Evolutionary conservation across 345 rosid genomes (phyloP), one percentile per base, ranked within the genome.

Genomic region (Acer campestre): DNA sequence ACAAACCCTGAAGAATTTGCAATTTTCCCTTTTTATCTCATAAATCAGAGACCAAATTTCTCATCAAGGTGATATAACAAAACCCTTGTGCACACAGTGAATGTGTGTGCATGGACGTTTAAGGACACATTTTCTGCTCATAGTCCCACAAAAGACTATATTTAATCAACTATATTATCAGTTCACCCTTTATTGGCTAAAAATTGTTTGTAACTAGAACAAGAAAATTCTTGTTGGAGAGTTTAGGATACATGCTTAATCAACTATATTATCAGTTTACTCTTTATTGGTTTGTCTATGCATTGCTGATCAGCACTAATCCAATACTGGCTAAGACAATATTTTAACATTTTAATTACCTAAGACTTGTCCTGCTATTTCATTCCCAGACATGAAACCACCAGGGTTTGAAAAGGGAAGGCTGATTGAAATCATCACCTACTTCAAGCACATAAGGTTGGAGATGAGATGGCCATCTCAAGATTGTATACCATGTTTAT

Each of bases 341-440:
- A 72, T 40, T 59, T 72, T 38, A 49, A 23, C 67, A 72, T 13
- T 59, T 72, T 59, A 22, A 40, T 40, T 5, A 27, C 61, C n/a
- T 4, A 16, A 59, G 63, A 59, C 12, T 59, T 59, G 63, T 18
- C 63, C 63, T 22, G 22, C 23, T 74, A 74, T 62, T 46, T 63
- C 70, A 63, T 63, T 46, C 38, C 75, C 17, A 14, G n/a, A 61
- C 17, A 56, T 56, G 61, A 56, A 56, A 56, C 61, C 62, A 7
- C 23, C 25, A 7, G 63, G 27, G 12, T 6, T 7, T 2, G 63
- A 5, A n/a, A 6, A 14, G 12, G 3, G 40, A 3, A 18, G 8
- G 42, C 68, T 5, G 2, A 29, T 65, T 17, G 38, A 38, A 27
- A 61, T 20, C 20, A 13, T 72, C 51, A 58, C 53, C 31, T 14